phyloP scores from a whole-genome alignment of 2,329 filamentous ascomycete species.

The Metarhizium anisopliae region DNA sequence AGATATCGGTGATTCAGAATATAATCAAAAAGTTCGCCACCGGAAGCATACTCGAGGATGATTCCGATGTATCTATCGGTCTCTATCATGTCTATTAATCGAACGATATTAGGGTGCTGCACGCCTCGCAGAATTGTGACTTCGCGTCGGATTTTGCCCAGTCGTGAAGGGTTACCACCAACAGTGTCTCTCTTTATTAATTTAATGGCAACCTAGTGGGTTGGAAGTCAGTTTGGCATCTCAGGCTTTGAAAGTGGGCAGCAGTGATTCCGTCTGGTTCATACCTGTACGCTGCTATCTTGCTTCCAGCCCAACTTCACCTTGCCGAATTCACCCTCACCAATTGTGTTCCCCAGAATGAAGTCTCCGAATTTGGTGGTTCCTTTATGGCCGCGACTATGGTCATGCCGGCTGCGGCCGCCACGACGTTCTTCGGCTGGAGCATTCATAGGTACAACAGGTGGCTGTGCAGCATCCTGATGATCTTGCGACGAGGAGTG shows the following conservation, averaged over 20 bases:
- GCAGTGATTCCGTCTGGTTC: conserved; percentile 6
- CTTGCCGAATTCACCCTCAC: conserved; percentile 97
- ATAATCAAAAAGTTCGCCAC: conserved; percentile 95
- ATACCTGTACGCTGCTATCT: conserved; percentile 76
- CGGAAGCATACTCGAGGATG: conserved; percentile 95
- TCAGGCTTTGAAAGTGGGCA: neutral
- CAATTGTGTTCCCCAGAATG: conserved; percentile 88
- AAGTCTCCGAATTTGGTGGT: conserved; percentile 87
- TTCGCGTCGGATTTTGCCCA: conserved; percentile 96
- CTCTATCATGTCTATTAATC: conserved; percentile 96
- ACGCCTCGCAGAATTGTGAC: conserved; percentile 83
- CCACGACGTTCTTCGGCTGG: conserved; percentile 39
- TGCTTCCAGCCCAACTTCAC: conserved; percentile 98
- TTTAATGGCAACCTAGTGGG: conserved; percentile 79
- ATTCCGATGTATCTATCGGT: conserved; percentile 96
- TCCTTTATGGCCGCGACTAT: conserved; percentile 49
- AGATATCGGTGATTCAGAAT: conserved; percentile 95
- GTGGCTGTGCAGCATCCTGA: conserved; percentile 37
- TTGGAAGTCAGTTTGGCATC: neutral
- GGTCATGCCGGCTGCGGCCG: conserved; percentile 50
- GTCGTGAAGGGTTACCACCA: conserved; percentile 75
- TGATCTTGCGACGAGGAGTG: conserved; percentile 17
- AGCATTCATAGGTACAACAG: conserved; percentile 33
- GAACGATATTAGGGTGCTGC: conserved; percentile 93
- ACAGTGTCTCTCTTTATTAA: conserved; percentile 88